Base-by-base conservation (phyloP, 805 yeast genomes). In the Spencermartinsiella europaea region DNA sequence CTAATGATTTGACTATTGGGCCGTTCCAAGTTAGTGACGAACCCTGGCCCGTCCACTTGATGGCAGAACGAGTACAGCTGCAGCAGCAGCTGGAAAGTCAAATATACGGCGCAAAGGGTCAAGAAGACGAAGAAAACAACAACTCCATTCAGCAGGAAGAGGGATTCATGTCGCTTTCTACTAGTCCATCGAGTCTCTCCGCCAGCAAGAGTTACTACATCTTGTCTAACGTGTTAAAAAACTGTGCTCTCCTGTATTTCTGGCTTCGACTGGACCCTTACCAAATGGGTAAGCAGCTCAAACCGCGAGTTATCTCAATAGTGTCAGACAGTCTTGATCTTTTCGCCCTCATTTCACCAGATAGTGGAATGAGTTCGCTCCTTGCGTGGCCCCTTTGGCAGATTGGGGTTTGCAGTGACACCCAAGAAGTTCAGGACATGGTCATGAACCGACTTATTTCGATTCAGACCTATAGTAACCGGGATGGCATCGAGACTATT, bases 311-410 rank as follows among this genome's bases (percentile, higher is more conserved):
- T 21, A 42, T n/a, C 22, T 22, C 28, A 15, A 25, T 35, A 2
- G 38, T 40, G 4, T 14, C 40, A 35, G 37, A 41, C n/a, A 44
- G 48, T 3, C 20, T 47, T 28, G 35, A 43, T 14, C 27, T 40
- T n/a, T 40, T 49, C 14, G 14, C 16, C 8, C 34, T 34, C 21
- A 44, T 48, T 14, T 38, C 52, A 2, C 27, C 37, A 5, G 16
- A 27, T 15, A 36, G 45, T 20, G 34, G 41, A 7, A 15, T 42
- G 39, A 41, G 40, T 31, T 19, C 39, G 2, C 5, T 40, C 33
- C 36, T 46, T 27, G 31, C 46, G 2, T 51, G 52, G 52, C 50
- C 55, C 19, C 17, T 51, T 40, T 48, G 50, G 50, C 52, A 49
- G 38, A 31, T 49, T 16, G 55, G 55, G 15, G 38, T 46, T 20